Percentiles rank a stretch among this genome's conserved stretches.
phyloP scores from a whole-genome alignment of 2,329 filamentous ascomycete species.

The Fusarium praegraminearum region DNA sequence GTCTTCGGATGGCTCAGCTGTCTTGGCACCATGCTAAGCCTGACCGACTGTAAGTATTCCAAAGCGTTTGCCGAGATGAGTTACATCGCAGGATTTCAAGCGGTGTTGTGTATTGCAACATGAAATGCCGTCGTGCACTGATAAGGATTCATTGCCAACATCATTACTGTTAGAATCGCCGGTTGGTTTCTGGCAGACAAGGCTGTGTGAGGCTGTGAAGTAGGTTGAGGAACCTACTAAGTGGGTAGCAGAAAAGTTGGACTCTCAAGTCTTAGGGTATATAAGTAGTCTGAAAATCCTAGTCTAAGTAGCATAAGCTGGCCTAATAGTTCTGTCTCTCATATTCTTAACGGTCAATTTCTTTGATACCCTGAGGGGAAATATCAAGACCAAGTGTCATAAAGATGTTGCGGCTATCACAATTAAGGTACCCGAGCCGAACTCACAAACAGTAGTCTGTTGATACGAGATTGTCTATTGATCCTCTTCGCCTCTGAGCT shows the following conservation, averaged over 20 bases:
- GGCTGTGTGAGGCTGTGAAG: neutral
- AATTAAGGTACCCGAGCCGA: neutral
- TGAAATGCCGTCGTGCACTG: fast-evolving
- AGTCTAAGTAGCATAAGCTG: too few relatives aligned
- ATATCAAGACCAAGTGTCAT: neutral
- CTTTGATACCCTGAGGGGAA: too few relatives aligned
- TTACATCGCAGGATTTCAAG: neutral
- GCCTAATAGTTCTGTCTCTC: too few relatives aligned
- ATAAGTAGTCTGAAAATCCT: too few relatives aligned
- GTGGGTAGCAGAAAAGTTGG: too few relatives aligned
- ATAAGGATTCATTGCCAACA: neutral
- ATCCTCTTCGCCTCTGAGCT: neutral
- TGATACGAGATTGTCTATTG: neutral
- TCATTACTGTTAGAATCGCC: neutral
- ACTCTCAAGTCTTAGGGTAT: too few relatives aligned
- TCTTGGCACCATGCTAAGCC: neutral
- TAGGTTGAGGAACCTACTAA: too few relatives aligned
- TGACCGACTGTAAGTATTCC: neutral
- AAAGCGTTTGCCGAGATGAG: neutral
- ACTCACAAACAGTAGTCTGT: neutral
- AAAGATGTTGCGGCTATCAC: neutral
- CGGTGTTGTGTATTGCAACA: neutral
- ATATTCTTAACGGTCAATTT: too few relatives aligned
- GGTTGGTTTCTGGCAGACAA: neutral
- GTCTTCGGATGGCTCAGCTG: fast-evolving